Percentiles rank a stretch among this genome's conserved stretches.
phyloP scores from a whole-genome alignment of 257 asterid species.

The Euphrasia confusa region DNA sequence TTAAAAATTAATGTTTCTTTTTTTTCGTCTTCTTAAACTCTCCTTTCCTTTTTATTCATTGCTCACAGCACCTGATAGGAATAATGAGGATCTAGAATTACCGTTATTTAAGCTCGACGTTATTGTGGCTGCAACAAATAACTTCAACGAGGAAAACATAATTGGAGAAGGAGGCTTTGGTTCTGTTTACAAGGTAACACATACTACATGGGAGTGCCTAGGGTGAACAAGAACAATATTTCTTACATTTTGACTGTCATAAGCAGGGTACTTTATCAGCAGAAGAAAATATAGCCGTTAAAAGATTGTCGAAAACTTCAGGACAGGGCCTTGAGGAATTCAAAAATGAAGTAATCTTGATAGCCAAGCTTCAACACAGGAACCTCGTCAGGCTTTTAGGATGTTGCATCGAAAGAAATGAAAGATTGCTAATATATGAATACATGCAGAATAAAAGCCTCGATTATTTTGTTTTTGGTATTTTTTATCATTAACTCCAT shows the following conservation, averaged over 20 bases:
- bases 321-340: constrained; percentile 34
- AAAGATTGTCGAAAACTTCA: constrained; percentile 37
- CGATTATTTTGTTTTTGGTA: constrained; percentile 38
- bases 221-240: background rate
- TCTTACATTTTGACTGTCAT: background rate
- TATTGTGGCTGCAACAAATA: constrained; percentile 30
- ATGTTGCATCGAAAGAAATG: constrained; percentile 35
- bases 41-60: background rate
- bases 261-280: constrained; percentile 31
- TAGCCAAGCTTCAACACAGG: constrained; percentile 41
- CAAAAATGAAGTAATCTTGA: constrained; percentile 29
- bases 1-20: background rate
- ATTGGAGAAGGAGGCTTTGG: constrained; percentile 43
- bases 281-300: constrained; percentile 37
- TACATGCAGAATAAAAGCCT: constrained; percentile 38
- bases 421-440: constrained; percentile 41
- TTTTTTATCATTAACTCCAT: background rate
- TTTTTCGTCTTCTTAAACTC: background rate
- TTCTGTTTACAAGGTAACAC: constrained; percentile 35
- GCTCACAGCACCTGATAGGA: constrained; percentile 10
- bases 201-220: background rate
- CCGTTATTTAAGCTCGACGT: constrained; percentile 27
- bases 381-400: constrained; percentile 42
- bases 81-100: constrained; percentile 29
- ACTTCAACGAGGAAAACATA: constrained; percentile 30